A percentile compares a stretch with the other conserved stretches of the same genome.
Evolutionary conservation across 208 protist genomes (phyloP).

Genomic region (Acanthamoeba healyi): DNA sequence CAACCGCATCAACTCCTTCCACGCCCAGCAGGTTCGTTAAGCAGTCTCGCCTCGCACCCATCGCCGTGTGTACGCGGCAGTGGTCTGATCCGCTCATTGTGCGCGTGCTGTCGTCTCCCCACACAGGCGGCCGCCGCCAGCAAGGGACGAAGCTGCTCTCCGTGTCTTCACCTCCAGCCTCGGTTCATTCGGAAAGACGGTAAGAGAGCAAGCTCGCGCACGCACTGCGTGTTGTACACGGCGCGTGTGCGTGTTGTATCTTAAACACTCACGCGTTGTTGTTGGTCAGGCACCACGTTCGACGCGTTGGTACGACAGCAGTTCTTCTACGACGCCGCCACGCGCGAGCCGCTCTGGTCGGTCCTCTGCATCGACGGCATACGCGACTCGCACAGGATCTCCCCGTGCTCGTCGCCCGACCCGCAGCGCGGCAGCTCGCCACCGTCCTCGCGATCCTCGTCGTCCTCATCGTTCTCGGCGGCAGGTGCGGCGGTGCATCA

Average conservation of each 20-base stretch:
- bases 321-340: constrained; percentile 44
- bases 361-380: constrained; percentile 52
- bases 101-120: too few relatives aligned
- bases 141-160: constrained; percentile 34
- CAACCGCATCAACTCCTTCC: constrained; percentile 48
- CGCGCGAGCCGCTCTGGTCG: constrained; percentile 26
- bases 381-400: neutral
- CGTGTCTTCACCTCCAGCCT: constrained; percentile 39
- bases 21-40: constrained; percentile 15
- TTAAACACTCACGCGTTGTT: neutral
- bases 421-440: neutral
- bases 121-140: constrained; percentile 2
- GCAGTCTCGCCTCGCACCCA: neutral
- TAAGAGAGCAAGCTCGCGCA: neutral
- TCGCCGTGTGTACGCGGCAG: too few relatives aligned
- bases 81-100: neutral
- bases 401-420: constrained; percentile 3
- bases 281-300: neutral
- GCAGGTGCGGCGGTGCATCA: too few relatives aligned
- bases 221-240: neutral
- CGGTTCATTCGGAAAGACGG: constrained; percentile 39
- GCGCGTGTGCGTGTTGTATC: too few relatives aligned
- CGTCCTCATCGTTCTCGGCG: neutral
- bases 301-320: constrained; percentile 14
- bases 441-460: neutral